These are phyloP conservation scores for Platanthera zijinensis DNA, from an alignment of 106 monocot species.

Conservation along the genomic window DNA sequence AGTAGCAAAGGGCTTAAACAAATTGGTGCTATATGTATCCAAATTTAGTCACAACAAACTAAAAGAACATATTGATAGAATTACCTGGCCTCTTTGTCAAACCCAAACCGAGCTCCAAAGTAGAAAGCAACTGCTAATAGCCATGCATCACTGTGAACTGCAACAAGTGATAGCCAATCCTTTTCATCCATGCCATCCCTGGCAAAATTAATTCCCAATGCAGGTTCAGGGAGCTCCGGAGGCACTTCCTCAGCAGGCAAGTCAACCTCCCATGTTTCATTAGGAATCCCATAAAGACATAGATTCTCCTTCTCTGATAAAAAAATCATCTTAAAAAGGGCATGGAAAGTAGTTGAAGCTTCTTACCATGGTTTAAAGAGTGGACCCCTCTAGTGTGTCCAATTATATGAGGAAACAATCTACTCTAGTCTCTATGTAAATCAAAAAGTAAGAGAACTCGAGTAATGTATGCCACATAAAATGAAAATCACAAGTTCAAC, in stretches of 20 bases:
- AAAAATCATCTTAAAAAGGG: not conserved
- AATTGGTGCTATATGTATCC: not conserved
- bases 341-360: not conserved
- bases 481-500: not conserved
- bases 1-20: not conserved
- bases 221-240: slow-evolving; percentile 60
- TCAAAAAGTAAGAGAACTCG: not conserved
- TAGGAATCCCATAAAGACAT: slow-evolving; percentile 55
- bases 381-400: not conserved
- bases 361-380: slow-evolving; percentile 1
- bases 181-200: slow-evolving; percentile 64
- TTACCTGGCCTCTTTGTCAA: slow-evolving; percentile 58
- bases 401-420: not conserved
- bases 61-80: not conserved
- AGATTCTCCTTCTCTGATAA: slow-evolving; percentile 59
- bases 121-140: slow-evolving; percentile 61
- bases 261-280: slow-evolving; percentile 57
- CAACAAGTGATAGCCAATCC: slow-evolving; percentile 45
- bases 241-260: slow-evolving; percentile 16
- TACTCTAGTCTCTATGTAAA: not conserved
- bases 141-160: slow-evolving; percentile 20
- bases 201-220: slow-evolving; percentile 54
- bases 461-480: not conserved
- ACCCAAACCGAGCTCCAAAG: slow-evolving; percentile 61
- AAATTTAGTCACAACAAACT: not conserved